phyloP scores from a whole-genome alignment of 2,329 filamentous ascomycete species.

The Xylariaceae sp. region DNA sequence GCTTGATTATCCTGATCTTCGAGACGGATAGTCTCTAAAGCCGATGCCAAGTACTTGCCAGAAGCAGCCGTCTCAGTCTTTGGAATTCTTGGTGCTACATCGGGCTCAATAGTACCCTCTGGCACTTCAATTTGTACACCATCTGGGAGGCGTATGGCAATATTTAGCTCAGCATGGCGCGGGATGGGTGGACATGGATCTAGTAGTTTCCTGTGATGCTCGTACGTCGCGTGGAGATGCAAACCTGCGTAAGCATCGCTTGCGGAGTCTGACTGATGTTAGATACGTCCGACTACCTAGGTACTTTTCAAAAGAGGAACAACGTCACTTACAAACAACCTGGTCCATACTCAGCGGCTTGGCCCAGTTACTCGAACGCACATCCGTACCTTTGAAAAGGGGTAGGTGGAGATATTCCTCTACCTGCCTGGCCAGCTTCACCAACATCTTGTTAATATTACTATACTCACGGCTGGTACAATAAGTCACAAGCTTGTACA shows the following conservation, averaged over 20 bases:
- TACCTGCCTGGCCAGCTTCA: constrained; percentile 68
- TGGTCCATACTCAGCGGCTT: constrained; percentile 60
- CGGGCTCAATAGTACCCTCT: constrained; percentile 9
- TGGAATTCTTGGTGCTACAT: constrained; percentile 7
- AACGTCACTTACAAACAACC: constrained; percentile 59
- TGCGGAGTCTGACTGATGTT: constrained; percentile 60
- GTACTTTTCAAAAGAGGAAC: constrained; percentile 8
- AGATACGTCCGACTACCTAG: constrained; percentile 16
- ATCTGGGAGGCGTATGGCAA: constrained; percentile 58
- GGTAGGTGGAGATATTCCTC: constrained; percentile 70
- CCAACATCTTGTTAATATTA: constrained; percentile 63
- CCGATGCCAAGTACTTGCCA: constrained; percentile 15
- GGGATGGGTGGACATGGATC: constrained; percentile 70
- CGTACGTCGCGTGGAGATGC: constrained; percentile 69
- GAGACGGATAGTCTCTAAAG: constrained; percentile 23
- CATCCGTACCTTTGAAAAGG: constrained; percentile 67
- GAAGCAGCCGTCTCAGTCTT: constrained; percentile 6
- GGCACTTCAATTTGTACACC: constrained; percentile 31
- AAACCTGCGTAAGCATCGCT: constrained; percentile 79
- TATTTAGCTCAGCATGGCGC: constrained; percentile 62
- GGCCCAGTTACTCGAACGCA: constrained; percentile 76
- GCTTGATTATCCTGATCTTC: constrained; percentile 16
- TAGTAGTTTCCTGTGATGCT: constrained; percentile 64
- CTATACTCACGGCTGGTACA: constrained; percentile 48
- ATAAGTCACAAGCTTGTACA: constrained; percentile 75